Base-by-base conservation (phyloP, 2,329 filamentous ascomycete genomes). In the Curvularia sp. region DNA sequence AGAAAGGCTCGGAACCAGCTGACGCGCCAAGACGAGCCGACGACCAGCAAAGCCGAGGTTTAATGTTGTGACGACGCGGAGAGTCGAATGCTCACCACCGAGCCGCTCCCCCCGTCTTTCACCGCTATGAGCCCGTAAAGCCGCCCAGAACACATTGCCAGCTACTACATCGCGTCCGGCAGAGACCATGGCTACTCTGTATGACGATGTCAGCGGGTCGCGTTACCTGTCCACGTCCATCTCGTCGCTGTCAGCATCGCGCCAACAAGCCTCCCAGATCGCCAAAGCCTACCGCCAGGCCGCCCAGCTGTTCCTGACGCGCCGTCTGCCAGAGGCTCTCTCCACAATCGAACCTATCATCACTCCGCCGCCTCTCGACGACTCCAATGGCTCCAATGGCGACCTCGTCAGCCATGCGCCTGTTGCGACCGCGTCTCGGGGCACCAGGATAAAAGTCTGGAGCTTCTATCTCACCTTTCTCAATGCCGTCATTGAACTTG, bases 201-300 rank as follows among this genome's bases (percentile, higher is more conserved):
- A 82, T 62, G 69, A 82, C 78, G 77, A 82, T 68, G 74, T 81
- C 67, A 83, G 83, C 72, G 76, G 80, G 69, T 85, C 87, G 63
- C 84, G 85, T 71, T 80, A 83, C 60, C 81, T 88, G 60, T 86
- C 88, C 41, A 86, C 86, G 55, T 91, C 91, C 60, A 86, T 91
- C 68, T 87, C 89, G 53, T 90, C 88, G 56, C 81, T 92, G 48
- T 85, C 87, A 27, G 87, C 86, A 49, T 85, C 89, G 49, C 87
- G 88, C 52, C 86, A 87, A 53, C 83, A 84, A 36, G 83, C 88
- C 43, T 89, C 87, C 48, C 87, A 91, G 71, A 90, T 97, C 71
- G 95, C 94, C 67, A 95, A 95, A 79, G 90, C 90, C 28, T 98
- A 98, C 80, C 92, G 94, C 66, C 93, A 97, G 80, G 91, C 95